Percentiles rank a stretch among this genome's conserved stretches.
phyloP scores from a whole-genome alignment of 2,329 filamentous ascomycete species.

The Huntiella savannae region DNA sequence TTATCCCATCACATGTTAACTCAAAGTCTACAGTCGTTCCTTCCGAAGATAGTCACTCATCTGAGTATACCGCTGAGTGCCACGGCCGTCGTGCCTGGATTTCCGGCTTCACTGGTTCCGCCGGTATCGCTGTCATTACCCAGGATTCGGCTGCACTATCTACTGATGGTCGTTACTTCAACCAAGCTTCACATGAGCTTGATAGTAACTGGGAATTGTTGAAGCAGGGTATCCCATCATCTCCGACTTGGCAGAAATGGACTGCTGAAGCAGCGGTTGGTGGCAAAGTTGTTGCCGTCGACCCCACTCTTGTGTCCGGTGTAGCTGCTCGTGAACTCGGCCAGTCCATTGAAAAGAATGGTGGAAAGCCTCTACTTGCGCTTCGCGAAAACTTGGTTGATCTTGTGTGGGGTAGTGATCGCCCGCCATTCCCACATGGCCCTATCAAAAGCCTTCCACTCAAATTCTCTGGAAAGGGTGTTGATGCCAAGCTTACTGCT shows the following conservation, averaged over 20 bases:
- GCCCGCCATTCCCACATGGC: slow-evolving; percentile 58
- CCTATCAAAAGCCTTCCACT: slow-evolving; percentile 51
- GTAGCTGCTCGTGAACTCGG: slow-evolving; percentile 44
- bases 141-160: slow-evolving; percentile 72
- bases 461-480: slow-evolving; percentile 64
- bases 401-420: slow-evolving; percentile 58
- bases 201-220: slow-evolving; percentile 80
- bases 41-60: slow-evolving; percentile 92
- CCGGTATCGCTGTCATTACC: slow-evolving; percentile 79
- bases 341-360: slow-evolving; percentile 77
- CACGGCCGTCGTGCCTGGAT: slow-evolving; percentile 84
- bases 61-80: slow-evolving; percentile 94
- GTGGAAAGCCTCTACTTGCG: slow-evolving; percentile 56
- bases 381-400: slow-evolving; percentile 78
- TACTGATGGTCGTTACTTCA: slow-evolving; percentile 95
- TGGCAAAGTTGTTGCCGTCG: slow-evolving; percentile 77
- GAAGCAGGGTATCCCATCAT: slow-evolving; percentile 83
- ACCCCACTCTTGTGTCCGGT: slow-evolving; percentile 69
- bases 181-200: slow-evolving; percentile 79
- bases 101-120: slow-evolving; percentile 84
- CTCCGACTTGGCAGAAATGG: slow-evolving; percentile 97
- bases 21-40: slow-evolving; percentile 50
- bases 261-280: slow-evolving; percentile 66
- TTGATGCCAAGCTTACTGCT: slow-evolving; percentile 65
- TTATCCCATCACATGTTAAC: slow-evolving; percentile 20